A percentile compares a stretch with the other conserved stretches of the same genome.
Conservation (phyloP, 2,329 filamentous ascomycete species). For the Scedosporium apiospermum region DNA sequence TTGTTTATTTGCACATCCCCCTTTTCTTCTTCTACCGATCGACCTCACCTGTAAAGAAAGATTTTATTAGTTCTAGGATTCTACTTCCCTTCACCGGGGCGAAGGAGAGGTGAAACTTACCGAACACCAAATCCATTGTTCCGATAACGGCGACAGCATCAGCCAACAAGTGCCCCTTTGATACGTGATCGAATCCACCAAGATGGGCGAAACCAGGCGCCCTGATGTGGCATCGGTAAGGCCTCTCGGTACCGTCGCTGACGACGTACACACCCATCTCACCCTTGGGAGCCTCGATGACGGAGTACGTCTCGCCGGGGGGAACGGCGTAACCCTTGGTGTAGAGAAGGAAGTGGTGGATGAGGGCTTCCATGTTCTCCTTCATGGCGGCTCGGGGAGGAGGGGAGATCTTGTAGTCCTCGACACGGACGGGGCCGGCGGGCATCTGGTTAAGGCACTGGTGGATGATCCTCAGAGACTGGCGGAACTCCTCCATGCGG, state of each 20-base stretch:
- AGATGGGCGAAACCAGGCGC: constrained; percentile 95
- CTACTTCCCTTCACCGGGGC: background rate
- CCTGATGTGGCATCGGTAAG: constrained; percentile 95
- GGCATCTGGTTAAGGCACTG: constrained; percentile 99
- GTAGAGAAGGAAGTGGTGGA: constrained; percentile 98
- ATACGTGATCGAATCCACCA: constrained; percentile 86
- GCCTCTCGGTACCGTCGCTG: constrained; percentile 90
- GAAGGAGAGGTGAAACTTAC: constrained; percentile 36
- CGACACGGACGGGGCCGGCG: constrained; percentile 81
- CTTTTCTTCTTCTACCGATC: constrained; percentile 36
- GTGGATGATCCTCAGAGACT: constrained; percentile 95
- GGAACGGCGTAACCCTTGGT: constrained; percentile 98
- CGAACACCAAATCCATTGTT: constrained; percentile 84
- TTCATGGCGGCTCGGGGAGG: constrained; percentile 98
- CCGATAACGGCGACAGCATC: constrained; percentile 95
- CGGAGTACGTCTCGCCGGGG: constrained; percentile 94
- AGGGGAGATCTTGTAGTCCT: constrained; percentile 97
- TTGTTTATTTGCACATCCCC: background rate
- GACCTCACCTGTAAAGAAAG: constrained; percentile 41
- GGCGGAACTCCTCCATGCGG: constrained; percentile 99
- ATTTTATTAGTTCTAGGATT: constrained; percentile 21
- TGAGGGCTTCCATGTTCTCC: constrained; percentile 99
- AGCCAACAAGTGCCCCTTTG: constrained; percentile 84
- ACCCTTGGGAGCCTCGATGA: constrained; percentile 98
- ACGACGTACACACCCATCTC: constrained; percentile 98